A percentile compares a stretch with the other conserved stretches of the same genome.
Evolutionary conservation across 2,329 filamentous ascomycete species (phyloP).

Genomic region (Xylariales sp.): DNA sequence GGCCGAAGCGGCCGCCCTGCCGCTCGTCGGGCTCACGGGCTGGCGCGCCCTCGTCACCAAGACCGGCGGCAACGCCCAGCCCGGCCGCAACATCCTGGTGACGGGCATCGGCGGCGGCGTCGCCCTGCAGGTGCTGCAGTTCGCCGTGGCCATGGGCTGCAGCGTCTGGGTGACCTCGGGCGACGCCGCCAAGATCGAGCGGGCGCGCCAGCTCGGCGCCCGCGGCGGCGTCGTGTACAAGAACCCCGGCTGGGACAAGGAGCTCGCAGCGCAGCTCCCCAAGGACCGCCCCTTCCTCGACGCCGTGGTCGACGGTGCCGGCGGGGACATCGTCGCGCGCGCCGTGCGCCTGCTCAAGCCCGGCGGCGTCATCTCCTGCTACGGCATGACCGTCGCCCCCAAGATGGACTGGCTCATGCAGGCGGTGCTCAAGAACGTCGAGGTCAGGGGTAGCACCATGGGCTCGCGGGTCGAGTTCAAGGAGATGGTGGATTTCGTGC

Average conservation of each 20-base stretch:
- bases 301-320: constrained; percentile 85
- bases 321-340: constrained; percentile 75
- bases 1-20: constrained; percentile 77
- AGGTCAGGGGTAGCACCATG: constrained; percentile 85
- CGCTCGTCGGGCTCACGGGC: constrained; percentile 79
- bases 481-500: constrained; percentile 86
- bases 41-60: constrained; percentile 86
- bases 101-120: constrained; percentile 94
- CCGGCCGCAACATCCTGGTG: constrained; percentile 72
- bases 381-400: constrained; percentile 86
- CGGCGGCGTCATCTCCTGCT: constrained; percentile 79
- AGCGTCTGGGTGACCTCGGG: constrained; percentile 81
- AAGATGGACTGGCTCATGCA: constrained; percentile 84
- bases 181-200: constrained; percentile 68
- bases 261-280: constrained; percentile 60
- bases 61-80: constrained; percentile 55
- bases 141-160: constrained; percentile 69
- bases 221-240: constrained; percentile 80
- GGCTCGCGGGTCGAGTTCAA: constrained; percentile 82
- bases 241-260: constrained; percentile 75
- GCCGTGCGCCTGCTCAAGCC: constrained; percentile 66
- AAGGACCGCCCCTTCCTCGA: constrained; percentile 66
- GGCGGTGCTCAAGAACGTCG: constrained; percentile 82
- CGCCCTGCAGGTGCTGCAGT: constrained; percentile 75
- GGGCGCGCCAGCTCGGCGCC: constrained; percentile 69